Evolutionary conservation across 2,329 filamentous ascomycete genomes (phyloP).

Genomic region (Cladosporium sp.): DNA sequence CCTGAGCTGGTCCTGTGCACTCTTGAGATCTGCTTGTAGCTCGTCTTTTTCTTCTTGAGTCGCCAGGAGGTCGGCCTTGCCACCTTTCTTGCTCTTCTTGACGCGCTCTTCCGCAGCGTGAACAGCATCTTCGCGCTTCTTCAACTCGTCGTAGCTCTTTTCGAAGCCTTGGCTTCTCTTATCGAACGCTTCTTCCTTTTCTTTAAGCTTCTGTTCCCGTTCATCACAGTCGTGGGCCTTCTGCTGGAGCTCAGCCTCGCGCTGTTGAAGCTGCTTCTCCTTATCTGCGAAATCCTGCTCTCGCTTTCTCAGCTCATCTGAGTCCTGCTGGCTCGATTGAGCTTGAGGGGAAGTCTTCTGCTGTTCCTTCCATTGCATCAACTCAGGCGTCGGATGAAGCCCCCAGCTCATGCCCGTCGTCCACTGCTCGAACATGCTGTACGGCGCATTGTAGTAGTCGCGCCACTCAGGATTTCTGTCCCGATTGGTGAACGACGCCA

Average conservation of each 20-base stretch:
- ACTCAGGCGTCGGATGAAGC: slow-evolving; percentile 23
- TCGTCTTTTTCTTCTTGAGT: slow-evolving; percentile 12
- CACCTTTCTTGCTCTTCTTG: slow-evolving; percentile 23
- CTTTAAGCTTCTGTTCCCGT: slow-evolving; percentile 2
- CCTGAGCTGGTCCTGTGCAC: neutral
- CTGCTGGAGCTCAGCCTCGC: neutral
- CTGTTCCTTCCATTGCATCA: slow-evolving; percentile 20
- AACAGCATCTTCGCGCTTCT: slow-evolving; percentile 21
- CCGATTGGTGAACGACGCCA: slow-evolving; percentile 21
- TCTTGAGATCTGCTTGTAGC: neutral
- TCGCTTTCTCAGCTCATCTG: slow-evolving; percentile 10
- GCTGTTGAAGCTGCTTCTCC: slow-evolving; percentile 1
- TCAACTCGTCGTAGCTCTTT: slow-evolving; percentile 20
- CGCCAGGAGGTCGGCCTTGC: slow-evolving; percentile 12
- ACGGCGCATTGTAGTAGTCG: slow-evolving; percentile 12
- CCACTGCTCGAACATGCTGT: slow-evolving; percentile 20
- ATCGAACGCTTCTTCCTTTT: neutral
- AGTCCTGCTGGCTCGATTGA: neutral
- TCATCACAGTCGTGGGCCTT: slow-evolving; percentile 2
- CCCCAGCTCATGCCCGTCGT: slow-evolving; percentile 21
- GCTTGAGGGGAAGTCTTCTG: slow-evolving; percentile 14
- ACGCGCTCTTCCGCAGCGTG: slow-evolving; percentile 20
- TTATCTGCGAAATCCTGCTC: slow-evolving; percentile 2
- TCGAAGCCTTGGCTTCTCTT: slow-evolving; percentile 15
- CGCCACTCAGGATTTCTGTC: slow-evolving; percentile 12